A percentile compares a stretch with the other conserved stretches of the same genome.
These are phyloP conservation scores for Beauveria caledonica DNA, from an alignment of 2,329 filamentous ascomycete species.

Conservation along the genomic window DNA sequence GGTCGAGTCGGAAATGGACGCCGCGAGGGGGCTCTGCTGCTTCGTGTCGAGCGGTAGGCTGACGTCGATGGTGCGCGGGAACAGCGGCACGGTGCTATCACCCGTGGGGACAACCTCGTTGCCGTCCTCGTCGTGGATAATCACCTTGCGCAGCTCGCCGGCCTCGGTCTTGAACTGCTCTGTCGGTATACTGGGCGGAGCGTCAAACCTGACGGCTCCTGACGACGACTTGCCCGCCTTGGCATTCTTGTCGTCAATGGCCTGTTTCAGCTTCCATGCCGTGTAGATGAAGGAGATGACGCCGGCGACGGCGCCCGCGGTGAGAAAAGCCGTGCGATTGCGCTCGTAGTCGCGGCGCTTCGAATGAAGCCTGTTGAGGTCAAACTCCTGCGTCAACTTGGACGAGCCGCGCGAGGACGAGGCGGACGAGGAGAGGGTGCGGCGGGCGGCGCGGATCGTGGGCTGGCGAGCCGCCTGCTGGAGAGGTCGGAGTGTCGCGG, in stretches of 20 bases:
- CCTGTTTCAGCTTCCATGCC: constrained; percentile 41
- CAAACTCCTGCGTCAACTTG: constrained; percentile 39
- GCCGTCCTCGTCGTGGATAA: constrained; percentile 59
- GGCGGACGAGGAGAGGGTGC: constrained; percentile 24
- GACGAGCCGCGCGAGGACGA: constrained; percentile 21
- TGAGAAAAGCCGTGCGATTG: constrained; percentile 43
- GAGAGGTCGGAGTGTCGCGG: constrained; percentile 17
- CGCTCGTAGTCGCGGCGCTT: constrained; percentile 41
- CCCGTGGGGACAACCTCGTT: constrained; percentile 73
- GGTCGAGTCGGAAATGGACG: constrained; percentile 30
- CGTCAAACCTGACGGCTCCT: constrained; percentile 35
- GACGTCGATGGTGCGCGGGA: constrained; percentile 65
- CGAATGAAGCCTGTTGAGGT: constrained; percentile 39
- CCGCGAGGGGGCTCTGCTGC: constrained; percentile 23
- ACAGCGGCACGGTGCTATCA: constrained; percentile 68
- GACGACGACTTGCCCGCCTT: constrained; percentile 21
- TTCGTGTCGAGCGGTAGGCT: constrained; percentile 31
- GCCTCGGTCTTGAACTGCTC: constrained; percentile 41
- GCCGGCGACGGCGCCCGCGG: constrained; percentile 41
- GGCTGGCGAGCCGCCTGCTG: constrained; percentile 16
- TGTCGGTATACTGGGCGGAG: constrained; percentile 26
- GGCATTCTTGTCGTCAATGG: constrained; percentile 25
- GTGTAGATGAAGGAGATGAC: constrained; percentile 43
- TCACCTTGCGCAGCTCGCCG: constrained; percentile 45
- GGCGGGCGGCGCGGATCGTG: constrained; percentile 15